Conservation (phyloP, 306 rosid species). For the Quercus robur region DNA sequence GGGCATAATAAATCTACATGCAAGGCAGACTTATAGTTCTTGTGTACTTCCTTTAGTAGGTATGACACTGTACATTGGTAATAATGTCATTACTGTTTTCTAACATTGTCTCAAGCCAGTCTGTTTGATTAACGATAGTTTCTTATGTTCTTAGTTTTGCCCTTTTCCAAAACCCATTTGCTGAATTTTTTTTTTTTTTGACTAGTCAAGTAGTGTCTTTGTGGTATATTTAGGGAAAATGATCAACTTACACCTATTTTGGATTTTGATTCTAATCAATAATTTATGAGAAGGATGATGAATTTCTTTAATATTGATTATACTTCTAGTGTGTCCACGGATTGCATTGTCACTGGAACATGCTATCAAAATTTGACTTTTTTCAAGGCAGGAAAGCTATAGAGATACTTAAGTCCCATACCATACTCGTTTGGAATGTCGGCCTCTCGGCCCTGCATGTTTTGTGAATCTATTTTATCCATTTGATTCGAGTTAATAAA, state of each 20-base stretch:
- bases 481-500: too few relatives aligned
- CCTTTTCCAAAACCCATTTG: not conserved
- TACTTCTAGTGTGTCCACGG: too few relatives aligned
- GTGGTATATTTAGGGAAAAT: not conserved
- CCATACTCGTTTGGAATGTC: too few relatives aligned
- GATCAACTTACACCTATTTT: too few relatives aligned
- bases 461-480: too few relatives aligned
- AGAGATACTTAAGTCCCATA: too few relatives aligned
- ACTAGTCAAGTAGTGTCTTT: not conserved
- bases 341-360: too few relatives aligned
- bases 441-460: too few relatives aligned
- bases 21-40: slow-evolving; percentile 30
- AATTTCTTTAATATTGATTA: not conserved
- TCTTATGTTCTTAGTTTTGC: not conserved
- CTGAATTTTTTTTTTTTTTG: not conserved
- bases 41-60: not conserved
- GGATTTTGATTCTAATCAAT: too few relatives aligned
- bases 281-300: not conserved
- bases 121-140: not conserved
- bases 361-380: too few relatives aligned
- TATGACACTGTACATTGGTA: not conserved
- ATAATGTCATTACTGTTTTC: not conserved
- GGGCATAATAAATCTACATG: slow-evolving; percentile 57
- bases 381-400: too few relatives aligned
- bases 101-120: not conserved